Evolutionary conservation across 352 stramenopile species (phyloP).

Genomic region (Phytophthora megakarya): DNA sequence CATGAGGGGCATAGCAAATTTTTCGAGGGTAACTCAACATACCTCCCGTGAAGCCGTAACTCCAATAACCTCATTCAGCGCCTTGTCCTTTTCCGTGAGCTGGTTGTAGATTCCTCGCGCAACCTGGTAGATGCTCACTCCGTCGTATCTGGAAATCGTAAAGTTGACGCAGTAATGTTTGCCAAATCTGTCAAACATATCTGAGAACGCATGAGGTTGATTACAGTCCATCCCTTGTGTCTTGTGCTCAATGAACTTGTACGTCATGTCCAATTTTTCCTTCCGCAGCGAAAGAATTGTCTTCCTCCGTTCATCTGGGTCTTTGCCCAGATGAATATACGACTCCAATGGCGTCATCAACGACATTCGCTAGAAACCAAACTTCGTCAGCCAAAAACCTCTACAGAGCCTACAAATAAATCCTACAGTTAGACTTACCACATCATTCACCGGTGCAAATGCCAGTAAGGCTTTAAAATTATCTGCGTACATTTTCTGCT

Average conservation of each 20-base stretch:
- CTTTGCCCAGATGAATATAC: slow-evolving; percentile 61
- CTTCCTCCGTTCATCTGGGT: slow-evolving; percentile 53
- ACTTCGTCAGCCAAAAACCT: not conserved
- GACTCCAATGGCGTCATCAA: slow-evolving; percentile 77
- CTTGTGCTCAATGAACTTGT: slow-evolving; percentile 79
- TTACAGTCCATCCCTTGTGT: slow-evolving; percentile 48
- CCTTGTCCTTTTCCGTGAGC: slow-evolving; percentile 61
- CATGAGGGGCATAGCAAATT: not conserved
- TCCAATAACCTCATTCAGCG: slow-evolving; percentile 53
- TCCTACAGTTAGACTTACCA: slow-evolving; percentile 32
- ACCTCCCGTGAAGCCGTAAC: slow-evolving; percentile 56
- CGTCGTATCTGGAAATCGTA: slow-evolving; percentile 71
- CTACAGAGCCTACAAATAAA: not conserved
- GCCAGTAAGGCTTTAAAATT: slow-evolving; percentile 73
- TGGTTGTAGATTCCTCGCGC: slow-evolving; percentile 70
- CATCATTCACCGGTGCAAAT: slow-evolving; percentile 68
- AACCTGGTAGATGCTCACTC: slow-evolving; percentile 56
- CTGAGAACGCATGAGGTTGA: slow-evolving; percentile 63
- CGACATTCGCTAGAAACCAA: slow-evolving; percentile 46
- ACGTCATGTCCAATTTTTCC: slow-evolving; percentile 79
- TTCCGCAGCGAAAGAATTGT: slow-evolving; percentile 60
- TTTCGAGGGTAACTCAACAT: not conserved
- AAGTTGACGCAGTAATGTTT: slow-evolving; percentile 80
- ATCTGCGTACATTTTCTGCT: slow-evolving; percentile 71
- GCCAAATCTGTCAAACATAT: slow-evolving; percentile 79